Base-by-base conservation (phyloP, 2,329 filamentous ascomycete species). In the Colletotrichum tofieldiae region DNA sequence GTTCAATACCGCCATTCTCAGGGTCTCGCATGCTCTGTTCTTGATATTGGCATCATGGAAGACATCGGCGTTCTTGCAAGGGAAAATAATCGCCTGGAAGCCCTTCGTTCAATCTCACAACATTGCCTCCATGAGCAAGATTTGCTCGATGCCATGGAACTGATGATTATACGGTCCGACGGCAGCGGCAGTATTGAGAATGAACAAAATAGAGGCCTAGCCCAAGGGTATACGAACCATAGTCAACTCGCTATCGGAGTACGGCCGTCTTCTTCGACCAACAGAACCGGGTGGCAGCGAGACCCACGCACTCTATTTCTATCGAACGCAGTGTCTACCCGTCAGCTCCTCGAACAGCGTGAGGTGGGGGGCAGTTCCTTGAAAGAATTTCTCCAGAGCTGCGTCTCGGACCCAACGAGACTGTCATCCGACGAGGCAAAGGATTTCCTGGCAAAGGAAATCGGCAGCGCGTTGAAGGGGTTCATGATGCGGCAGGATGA, bases 41-140 rank as follows among this genome's bases (percentile, higher is more conserved):
- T 87, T 2, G 77, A 87, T 69, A 78, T 88, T 11, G 81, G 83
- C 4, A 73, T 76, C 5, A 76, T 86, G 11, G 78, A 79, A 3
- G 84, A 80, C 6, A 77, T 82, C 5, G 85, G 86, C 1, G 82
- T 79, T 63, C 75, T 86, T 4, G 71, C 74, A 3, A 74, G 73
- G 18, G 73, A 78, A 9, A 52, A 66, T 3, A 71, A 58, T 0
- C 65, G 77, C 0, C 63, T 74, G 35, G 64, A 75, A 62, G 54
- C 67, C 6, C 71, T 73, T 12, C 67, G 67, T 16, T 39, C 37
- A 12, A 62, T 67, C 11, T 68, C 68, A 5, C 64, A 74, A 41
- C 61, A 71, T 6, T 71, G 73, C 20, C 49, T 77, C 8, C 72
- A 75, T 18, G 76, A 77, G 61, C 69, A 75, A 23, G 73, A 77